Base-by-base conservation (phyloP, 139 green algal species). In the Mesotaenium endlicherianum region DNA sequence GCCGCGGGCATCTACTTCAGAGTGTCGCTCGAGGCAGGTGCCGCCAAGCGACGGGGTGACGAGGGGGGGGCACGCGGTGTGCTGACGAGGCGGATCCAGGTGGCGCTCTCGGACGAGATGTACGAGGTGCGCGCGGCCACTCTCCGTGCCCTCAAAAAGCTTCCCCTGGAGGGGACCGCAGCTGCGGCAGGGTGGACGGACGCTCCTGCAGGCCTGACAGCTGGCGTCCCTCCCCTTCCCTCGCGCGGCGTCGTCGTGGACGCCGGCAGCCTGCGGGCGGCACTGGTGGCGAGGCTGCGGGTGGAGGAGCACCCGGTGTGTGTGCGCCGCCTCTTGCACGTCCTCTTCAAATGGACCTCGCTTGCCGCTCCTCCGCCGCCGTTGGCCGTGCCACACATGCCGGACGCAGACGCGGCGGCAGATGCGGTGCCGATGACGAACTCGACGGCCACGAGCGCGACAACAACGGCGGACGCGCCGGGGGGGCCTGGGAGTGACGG, bases 231-330 rank as follows among this genome's bases (percentile, higher is more conserved):
- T n/a, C n/a, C n/a, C n/a, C n/a, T n/a, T n/a, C n/a, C n/a, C n/a
- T 8, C 31, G 20, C 8, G 47, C 40, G 47, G 11, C 39, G 45
- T 77, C 47, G 39, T 34, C 11, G 43, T 53, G 47, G 5, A 79
- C 8, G 70, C 11, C 39, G 47, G 47, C 40, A 79, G 8, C 20
- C 5, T 79, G 5, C 6, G 44, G 47, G 70, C 11, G 31, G 47
- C 41, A 8, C 45, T 79, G 20, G 45, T 79, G 5, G 43, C 40
- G 47, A 53, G 5, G 20, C 58, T 82, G 58, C n/a, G 31, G 26
- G 30, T 74, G 36, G 75, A 82, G 8, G 55, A 4, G 30, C 75
- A 82, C 43, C 75, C 75, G 75, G n/a, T 41, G 43, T 82, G 75
- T 6, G 31, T 82, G 5, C 75, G 75, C 14, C 3, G 58, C 31